Evolutionary conservation across 164 flowering plant species (phyloP).

Genomic region (Stephania japonica): DNA sequence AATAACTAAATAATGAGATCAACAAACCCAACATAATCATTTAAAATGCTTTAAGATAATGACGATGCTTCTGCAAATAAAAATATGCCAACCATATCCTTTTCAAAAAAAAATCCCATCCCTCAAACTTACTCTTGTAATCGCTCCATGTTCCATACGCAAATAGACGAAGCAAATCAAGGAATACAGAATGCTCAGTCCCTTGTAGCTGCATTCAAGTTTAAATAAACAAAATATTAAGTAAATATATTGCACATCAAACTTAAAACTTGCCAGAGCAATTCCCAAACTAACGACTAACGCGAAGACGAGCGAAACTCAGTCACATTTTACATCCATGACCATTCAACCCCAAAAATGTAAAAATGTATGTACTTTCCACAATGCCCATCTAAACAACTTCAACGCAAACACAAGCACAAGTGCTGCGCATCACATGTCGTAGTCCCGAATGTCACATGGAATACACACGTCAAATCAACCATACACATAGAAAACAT

Average conservation of each 20-base stretch:
- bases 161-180: slow-evolving; percentile 81
- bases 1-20: too few species aligned
- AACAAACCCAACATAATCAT: too few species aligned
- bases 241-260: not conserved
- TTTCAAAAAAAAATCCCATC: not conserved
- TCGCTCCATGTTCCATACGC: slow-evolving; percentile 97
- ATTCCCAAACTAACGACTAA: not conserved
- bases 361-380: not conserved
- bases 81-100: too few species aligned
- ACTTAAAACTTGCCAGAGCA: not conserved
- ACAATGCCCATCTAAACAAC: not conserved
- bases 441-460: not conserved
- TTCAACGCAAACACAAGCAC: not conserved
- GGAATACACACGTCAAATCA: not conserved
- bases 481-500: not conserved
- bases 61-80: too few species aligned
- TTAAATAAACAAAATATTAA: not conserved
- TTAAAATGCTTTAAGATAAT: too few species aligned
- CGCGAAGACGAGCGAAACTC: not conserved
- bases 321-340: not conserved
- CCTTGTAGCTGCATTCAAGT: slow-evolving; percentile 68
- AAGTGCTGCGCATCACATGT: too few species aligned
- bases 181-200: slow-evolving; percentile 48
- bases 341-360: not conserved
- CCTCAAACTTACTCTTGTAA: slow-evolving; percentile 63